Evolutionary conservation across 2,329 filamentous ascomycete genomes (phyloP), one percentile per base, ranked within the genome.

Genomic region (Cordyceps fumosorosea): DNA sequence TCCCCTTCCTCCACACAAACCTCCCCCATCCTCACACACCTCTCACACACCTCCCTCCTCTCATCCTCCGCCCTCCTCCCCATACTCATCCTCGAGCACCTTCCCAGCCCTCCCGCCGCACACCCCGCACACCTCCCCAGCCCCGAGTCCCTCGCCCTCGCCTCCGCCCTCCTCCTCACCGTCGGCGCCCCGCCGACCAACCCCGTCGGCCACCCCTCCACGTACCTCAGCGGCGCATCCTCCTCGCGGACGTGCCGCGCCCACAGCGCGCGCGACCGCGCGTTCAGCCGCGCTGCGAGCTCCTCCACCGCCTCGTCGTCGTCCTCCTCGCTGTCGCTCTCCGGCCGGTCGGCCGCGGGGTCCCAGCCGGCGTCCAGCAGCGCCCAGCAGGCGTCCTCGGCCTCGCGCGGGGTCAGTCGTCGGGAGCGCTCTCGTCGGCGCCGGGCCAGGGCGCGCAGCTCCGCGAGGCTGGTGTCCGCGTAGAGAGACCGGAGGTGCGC

Each of bases 161-260:
- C 16, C 16, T 2, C 10, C 22, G 26, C 10, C 24, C 53, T 56
- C 14, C 53, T 29, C 42, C 50, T 34, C 44, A 72, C 52, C 40
- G 64, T 47, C 6, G 64, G 68, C 34, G 66, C 64, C 5, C 64
- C 52, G 1, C 60, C 20, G 4, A 65, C 32, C 3, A 67, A 53
- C 40, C 69, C 68, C 40, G 63, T 64, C 0, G 72, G 71, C 3
- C 68, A 60, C 2, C 72, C 71, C 6, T 73, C 69, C 5, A 72
- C 48, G 54, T 74, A 74, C n/a, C 62, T 62, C 7, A 47, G 45
- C 10, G 40, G 59, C 24, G 32, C 18, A 0, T 65, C 57, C 29
- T 63, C 44, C 51, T n/a, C 40, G 16, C 48, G n/a, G 24, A 14
- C 10, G 34, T 67, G 64, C 5, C 55, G 52, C 2, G 29, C 40